Base-by-base conservation (phyloP, 768 basidiomycete genomes). In the Amanita molliuscula region DNA sequence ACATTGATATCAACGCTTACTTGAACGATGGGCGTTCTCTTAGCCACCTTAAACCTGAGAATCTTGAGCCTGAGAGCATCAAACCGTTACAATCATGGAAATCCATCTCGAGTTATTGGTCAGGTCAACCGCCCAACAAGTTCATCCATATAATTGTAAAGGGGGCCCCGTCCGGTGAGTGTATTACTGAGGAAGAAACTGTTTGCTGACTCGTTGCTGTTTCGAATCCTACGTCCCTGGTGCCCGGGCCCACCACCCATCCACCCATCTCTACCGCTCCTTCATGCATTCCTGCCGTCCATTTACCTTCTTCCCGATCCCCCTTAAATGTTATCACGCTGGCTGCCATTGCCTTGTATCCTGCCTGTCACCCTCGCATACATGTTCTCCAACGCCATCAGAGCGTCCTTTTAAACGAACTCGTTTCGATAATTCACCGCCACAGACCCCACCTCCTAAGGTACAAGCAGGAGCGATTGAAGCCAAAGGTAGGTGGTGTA, bases 401-500 rank as follows among this genome's bases (percentile, higher is more conserved):
- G 29, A 31, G 48, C 47, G 4, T 48, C 36, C 26, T 48, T 48
- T 9, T 48, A 48, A 48, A 48, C 11, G 36, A 40, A 13, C 47
- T 40, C 8, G 36, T 40, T 23, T 40, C 36, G 20, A 33, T 50
- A 42, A 36, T 13, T 42, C 40, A 9, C 48, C 48, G 20, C 40
- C 38, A 13, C 38, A 34, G 7, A 34, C 47, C 16, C 29, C 29
- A 31, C 47, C 48, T 50, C 26, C 48, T 43, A 43, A 50, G 25
- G 20, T 50, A 43, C 48, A 44, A 44, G 31, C 35, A 35, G 33
- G 36, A 35, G 44, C 15, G 42, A 29, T 34, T 16, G 43, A 44
- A 44, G 43, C 23, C 43, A 44, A 44, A 28, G 21, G 54, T 55
- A 55, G 29, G 51, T 55, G 54, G 44, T 50, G 26, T 50, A 40